Conservation (phyloP, 306 rosid species). For the Medicago lupulina region DNA sequence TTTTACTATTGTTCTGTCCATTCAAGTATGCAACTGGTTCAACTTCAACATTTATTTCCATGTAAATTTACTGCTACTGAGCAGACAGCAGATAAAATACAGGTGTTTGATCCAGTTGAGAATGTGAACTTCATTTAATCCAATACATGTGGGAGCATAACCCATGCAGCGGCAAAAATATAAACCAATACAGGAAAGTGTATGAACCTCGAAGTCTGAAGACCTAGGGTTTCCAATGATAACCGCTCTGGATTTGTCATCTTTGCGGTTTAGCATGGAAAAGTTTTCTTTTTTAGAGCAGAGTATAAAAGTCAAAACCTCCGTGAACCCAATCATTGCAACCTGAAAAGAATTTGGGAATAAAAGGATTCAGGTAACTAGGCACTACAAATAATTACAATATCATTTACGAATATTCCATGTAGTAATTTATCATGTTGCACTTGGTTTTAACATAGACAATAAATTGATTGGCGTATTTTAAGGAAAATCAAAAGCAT, state of each 20-base stretch:
- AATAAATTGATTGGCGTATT: background rate
- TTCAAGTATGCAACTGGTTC: no score
- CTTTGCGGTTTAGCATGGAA: conserved; percentile 75
- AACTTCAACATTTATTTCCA: no score
- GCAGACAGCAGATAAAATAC: background rate
- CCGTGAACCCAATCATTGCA: conserved; percentile 84
- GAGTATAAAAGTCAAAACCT: conserved; percentile 88
- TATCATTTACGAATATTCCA: conserved; percentile 5
- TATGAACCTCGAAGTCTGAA: conserved; percentile 82
- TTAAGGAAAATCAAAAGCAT: conserved; percentile 2
- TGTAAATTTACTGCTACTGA: background rate
- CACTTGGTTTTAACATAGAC: conserved; percentile 10
- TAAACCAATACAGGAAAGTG: background rate
- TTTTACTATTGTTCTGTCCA: no score
- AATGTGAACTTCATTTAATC: background rate
- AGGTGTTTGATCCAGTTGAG: background rate
- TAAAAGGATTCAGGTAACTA: conserved; percentile 24
- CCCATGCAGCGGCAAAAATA: no score
- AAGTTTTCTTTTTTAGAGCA: conserved; percentile 84
- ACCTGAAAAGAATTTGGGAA: conserved; percentile 57
- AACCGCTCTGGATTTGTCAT: conserved; percentile 73
- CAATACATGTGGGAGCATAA: background rate
- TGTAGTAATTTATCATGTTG: conserved; percentile 15
- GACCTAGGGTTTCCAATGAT: conserved; percentile 88
- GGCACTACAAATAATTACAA: conserved; percentile 33